Base-by-base conservation (phyloP, 225 moss, liverwort and hornwort species). In the Lunularia cruciata region DNA sequence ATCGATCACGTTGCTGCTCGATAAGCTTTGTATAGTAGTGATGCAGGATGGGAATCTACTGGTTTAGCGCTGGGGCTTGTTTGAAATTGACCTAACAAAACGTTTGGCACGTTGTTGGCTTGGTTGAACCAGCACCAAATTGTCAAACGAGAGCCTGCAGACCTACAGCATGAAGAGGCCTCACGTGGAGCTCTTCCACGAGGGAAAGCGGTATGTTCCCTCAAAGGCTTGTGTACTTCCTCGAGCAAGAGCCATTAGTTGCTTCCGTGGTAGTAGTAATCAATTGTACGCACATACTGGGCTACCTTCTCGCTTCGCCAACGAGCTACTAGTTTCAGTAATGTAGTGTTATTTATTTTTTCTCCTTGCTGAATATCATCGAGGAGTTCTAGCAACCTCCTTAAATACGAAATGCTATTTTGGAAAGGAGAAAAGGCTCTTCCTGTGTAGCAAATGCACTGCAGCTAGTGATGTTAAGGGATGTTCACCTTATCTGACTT, bases 161-260 rank as follows among this genome's bases (percentile, higher is more conserved):
- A 64, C 34, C 38, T 90, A 77, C 40, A 76, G 74, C 47, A 43
- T 57, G 49, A 73, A 84, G 47, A 85, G 61, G 54, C 90, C 87
- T 1, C 71, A 76, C 64, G 86, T 87, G 40, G 86, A 87, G 70
- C 78, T 90, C 73, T 78, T 74, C 68, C 76, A 84, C 56, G 84
- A 88, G 33, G 87, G 87, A 71, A 60, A 31, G 53, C 63, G 60
- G 25, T 46, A 42, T 25, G 40, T 43, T 15, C 27, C 42, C 5
- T 63, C 25, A 42, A 60, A 31, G 30, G 0, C 19, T 13, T 57
- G 6, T 19, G 13, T 23, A 25, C 23, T 26, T 52, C 23, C 13
- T 23, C 23, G 0, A 2, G 52, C 6, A 25, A 26, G 27, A 52
- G 8, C n/a, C n/a, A n/a, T n/a, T n/a, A n/a, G n/a, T n/a, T n/a